Percentiles rank a stretch among this genome's conserved stretches.
phyloP scores from a whole-genome alignment of 1,139 yeast species.

The Meyerozyma athensensis region DNA sequence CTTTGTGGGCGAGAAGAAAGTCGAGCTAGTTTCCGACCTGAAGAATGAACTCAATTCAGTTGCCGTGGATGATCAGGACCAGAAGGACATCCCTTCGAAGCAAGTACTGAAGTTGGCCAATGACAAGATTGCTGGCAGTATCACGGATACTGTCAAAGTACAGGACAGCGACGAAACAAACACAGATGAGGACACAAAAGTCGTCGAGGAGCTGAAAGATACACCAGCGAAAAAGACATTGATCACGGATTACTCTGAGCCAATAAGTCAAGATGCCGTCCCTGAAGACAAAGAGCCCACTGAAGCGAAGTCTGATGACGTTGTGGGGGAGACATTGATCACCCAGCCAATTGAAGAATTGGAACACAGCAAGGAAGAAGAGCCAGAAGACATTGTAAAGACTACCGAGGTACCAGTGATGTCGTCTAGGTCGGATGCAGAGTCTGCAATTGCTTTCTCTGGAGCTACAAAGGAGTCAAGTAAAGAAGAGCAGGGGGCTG shows the following conservation, averaged over 20 bases:
- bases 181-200: not conserved
- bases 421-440: too few relatives aligned
- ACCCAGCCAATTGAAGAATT: constrained; percentile 2
- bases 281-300: constrained; percentile 5
- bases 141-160: not conserved
- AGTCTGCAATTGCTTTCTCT: too few relatives aligned
- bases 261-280: not conserved
- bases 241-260: constrained; percentile 1
- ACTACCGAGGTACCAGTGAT: too few relatives aligned
- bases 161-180: not conserved
- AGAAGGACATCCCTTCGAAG: not conserved
- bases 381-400: constrained; percentile 5
- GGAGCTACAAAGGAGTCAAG: constrained; percentile 10
- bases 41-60: not conserved
- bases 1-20: too few relatives aligned
- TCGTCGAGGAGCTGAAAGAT: constrained; percentile 2
- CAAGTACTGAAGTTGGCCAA: not conserved
- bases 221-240: constrained; percentile 1
- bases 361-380: constrained; percentile 6
- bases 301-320: not conserved
- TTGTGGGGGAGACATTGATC: constrained; percentile 4
- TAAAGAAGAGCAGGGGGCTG: constrained; percentile 7
- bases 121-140: not conserved
- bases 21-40: too few relatives aligned
- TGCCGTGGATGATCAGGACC: not conserved